phyloP scores from a whole-genome alignment of 164 flowering plant species.

The Berberis vulgaris region DNA sequence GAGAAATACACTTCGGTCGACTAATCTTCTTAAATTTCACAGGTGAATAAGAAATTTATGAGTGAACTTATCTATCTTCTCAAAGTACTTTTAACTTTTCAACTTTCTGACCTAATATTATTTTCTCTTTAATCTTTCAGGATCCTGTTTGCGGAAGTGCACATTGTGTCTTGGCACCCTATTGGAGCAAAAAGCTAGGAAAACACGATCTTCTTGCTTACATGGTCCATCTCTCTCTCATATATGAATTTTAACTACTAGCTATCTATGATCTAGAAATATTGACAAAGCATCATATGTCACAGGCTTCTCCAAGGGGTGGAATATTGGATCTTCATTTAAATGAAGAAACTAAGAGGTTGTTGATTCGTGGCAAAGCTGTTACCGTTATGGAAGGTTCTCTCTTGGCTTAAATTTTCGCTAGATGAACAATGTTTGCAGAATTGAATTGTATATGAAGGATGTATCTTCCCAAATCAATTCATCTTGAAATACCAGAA shows the following conservation, averaged over 20 bases:
- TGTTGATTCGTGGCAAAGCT: conserved; percentile 61
- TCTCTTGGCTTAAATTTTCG: conserved; percentile 30
- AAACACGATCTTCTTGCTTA: conserved; percentile 56
- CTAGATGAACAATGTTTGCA: neutral
- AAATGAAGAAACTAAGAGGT: conserved; percentile 48
- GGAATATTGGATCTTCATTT: conserved; percentile 52
- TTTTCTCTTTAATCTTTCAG: conserved; percentile 20
- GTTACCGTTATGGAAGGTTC: conserved; percentile 67
- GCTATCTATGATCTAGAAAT: neutral
- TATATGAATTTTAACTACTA: neutral
- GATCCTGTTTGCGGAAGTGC: conserved; percentile 88
- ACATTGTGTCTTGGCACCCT: conserved; percentile 64
- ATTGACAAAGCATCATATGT: neutral
- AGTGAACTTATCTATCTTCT: too few relatives aligned
- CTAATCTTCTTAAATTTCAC: too few relatives aligned
- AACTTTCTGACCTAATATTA: too few relatives aligned
- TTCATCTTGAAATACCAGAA: neutral
- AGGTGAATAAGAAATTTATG: too few relatives aligned
- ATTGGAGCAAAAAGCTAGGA: conserved; percentile 70
- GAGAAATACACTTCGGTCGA: too few relatives aligned
- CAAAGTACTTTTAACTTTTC: too few relatives aligned
- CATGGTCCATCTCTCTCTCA: conserved; percentile 23
- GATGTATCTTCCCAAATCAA: neutral
- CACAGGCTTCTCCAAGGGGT: conserved; percentile 75
- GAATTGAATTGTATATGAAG: neutral